Conservation (phyloP, 2,329 filamentous ascomycete species). For the Herpotrichia juniperi region DNA sequence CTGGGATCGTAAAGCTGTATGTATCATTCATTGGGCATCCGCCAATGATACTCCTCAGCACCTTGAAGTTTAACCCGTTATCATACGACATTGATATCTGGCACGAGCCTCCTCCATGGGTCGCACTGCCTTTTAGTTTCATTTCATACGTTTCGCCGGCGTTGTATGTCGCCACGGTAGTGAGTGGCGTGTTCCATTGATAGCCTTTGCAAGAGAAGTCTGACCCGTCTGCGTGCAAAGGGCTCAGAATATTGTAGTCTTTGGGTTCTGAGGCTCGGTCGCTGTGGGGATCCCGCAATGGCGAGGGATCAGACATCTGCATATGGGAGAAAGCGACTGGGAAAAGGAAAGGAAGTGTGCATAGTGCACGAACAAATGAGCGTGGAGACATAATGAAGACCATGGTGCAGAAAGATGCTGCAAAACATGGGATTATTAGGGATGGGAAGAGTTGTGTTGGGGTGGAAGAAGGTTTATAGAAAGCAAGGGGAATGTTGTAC, state of each 20-base stretch:
- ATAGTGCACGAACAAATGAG: constrained; percentile 22
- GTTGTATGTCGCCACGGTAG: constrained; percentile 64
- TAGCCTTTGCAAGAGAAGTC: constrained; percentile 82
- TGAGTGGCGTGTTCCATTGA: constrained; percentile 56
- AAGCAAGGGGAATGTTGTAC: constrained; percentile 24
- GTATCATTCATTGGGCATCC: constrained; percentile 58
- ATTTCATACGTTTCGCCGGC: constrained; percentile 69
- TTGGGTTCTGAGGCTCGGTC: constrained; percentile 50
- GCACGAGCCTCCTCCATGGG: constrained; percentile 75
- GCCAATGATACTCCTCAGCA: constrained; percentile 68
- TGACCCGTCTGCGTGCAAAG: constrained; percentile 64
- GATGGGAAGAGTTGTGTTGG: background rate
- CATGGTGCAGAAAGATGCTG: constrained; percentile 3
- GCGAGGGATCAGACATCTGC: constrained; percentile 62
- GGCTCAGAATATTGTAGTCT: constrained; percentile 76
- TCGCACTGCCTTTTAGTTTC: constrained; percentile 64
- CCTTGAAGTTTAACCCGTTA: constrained; percentile 71
- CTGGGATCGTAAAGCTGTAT: constrained; percentile 71
- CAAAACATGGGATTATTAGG: constrained; percentile 5
- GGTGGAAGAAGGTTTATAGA: constrained; percentile 2
- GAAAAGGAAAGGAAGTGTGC: constrained; percentile 25
- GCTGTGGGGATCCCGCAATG: constrained; percentile 57
- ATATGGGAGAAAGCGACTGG: constrained; percentile 52
- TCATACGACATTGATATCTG: constrained; percentile 79
- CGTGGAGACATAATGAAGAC: constrained; percentile 30